Percentiles rank a stretch among this genome's conserved stretches.
Conservation (phyloP, 306 rosid species). For the Mimosa pudica region DNA sequence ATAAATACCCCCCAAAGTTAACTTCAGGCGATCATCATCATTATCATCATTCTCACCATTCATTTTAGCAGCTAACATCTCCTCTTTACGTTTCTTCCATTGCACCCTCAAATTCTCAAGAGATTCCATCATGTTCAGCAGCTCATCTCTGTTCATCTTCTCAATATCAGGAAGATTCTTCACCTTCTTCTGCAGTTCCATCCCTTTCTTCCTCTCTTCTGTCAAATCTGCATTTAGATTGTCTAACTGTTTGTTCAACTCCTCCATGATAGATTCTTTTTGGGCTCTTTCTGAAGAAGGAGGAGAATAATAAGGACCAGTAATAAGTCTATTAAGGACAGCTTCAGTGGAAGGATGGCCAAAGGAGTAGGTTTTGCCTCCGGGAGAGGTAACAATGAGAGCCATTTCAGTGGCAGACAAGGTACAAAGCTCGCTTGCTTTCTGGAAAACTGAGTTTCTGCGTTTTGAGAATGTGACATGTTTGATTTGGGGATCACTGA, state of each 20-base stretch:
- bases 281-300: background rate
- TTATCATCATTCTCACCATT: no score
- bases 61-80: background rate
- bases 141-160: background rate
- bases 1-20: background rate
- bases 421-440: slow-evolving; percentile 3
- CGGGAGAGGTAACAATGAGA: background rate
- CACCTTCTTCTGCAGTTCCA: background rate
- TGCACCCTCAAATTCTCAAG: background rate
- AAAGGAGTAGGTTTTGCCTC: background rate
- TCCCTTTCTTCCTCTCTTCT: background rate
- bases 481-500: background rate
- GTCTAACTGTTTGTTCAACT: background rate
- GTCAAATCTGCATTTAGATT: background rate
- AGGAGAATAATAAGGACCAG: background rate
- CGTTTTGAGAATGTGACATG: background rate
- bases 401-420: background rate
- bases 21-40: no score
- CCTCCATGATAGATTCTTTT: background rate
- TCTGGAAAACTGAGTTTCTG: background rate
- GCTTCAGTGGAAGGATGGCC: background rate
- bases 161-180: background rate
- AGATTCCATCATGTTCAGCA: background rate
- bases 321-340: background rate
- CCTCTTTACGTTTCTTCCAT: background rate